These are phyloP conservation scores for Salix exigua DNA, from an alignment of 345 rosid genomes.

Conservation along the genomic window DNA sequence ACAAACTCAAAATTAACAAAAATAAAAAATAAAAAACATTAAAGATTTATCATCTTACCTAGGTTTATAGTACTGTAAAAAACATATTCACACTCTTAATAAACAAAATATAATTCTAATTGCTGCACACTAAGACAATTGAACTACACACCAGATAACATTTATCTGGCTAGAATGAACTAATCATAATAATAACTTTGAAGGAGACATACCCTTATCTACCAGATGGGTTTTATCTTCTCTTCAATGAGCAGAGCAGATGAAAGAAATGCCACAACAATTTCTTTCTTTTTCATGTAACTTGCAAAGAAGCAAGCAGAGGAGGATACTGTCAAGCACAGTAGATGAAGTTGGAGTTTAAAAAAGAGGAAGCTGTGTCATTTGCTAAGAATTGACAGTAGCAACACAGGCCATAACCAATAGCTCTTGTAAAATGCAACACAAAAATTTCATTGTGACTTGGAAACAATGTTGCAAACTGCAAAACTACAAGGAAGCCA, in stretches of 20 bases:
- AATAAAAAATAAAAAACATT: too few relatives aligned
- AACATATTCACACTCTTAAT: too few relatives aligned
- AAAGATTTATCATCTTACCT: too few relatives aligned
- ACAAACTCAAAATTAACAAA: too few relatives aligned
- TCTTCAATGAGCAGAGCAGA: not conserved
- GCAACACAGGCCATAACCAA: not conserved
- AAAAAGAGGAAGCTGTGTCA: not conserved
- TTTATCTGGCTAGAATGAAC: not conserved
- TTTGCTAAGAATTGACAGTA: not conserved
- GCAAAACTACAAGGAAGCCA: constrained; percentile 22
- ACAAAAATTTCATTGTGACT: not conserved
- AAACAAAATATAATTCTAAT: too few relatives aligned
- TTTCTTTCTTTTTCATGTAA: not conserved
- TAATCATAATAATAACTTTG: not conserved
- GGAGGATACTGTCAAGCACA: not conserved
- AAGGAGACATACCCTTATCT: not conserved
- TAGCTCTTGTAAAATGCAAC: not conserved
- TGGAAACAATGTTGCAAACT: constrained; percentile 14
- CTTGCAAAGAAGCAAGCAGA: not conserved
- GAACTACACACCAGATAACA: not conserved
- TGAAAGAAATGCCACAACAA: not conserved
- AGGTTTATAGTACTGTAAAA: too few relatives aligned
- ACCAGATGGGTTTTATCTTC: not conserved
- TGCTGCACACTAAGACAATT: too few relatives aligned
- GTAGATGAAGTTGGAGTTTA: not conserved